Conservation (phyloP, 164 flowering plant species). For the Sextonia rubra region DNA sequence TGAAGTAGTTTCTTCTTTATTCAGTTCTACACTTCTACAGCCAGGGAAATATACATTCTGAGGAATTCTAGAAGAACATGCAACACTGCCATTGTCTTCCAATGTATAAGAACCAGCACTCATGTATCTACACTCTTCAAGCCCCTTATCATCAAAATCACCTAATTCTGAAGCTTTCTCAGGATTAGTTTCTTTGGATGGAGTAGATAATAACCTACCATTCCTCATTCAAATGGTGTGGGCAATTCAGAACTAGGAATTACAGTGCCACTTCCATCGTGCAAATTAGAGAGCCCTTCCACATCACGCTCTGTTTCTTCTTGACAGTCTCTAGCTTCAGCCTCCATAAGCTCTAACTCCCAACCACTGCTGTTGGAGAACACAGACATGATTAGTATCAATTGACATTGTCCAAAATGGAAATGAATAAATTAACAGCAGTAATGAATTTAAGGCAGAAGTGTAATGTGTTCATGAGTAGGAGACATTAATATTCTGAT, state of each 20-base stretch:
- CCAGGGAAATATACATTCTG: slow-evolving; percentile 9
- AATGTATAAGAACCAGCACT: slow-evolving; percentile 4
- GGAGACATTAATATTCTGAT: no score
- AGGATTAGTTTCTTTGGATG: slow-evolving; percentile 20
- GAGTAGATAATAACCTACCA: slow-evolving; percentile 9
- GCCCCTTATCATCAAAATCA: slow-evolving; percentile 10
- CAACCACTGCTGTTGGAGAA: slow-evolving; percentile 49
- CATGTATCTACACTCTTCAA: slow-evolving; percentile 13
- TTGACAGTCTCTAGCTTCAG: slow-evolving; percentile 90
- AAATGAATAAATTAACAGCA: not conserved
- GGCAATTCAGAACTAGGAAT: slow-evolving; percentile 14
- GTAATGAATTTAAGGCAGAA: no score
- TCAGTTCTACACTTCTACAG: slow-evolving; percentile 18
- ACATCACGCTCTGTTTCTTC: slow-evolving; percentile 49
- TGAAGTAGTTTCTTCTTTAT: slow-evolving; percentile 16
- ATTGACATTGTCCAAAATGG: not conserved
- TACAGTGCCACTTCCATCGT: slow-evolving; percentile 16
- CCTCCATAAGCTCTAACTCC: slow-evolving; percentile 81
- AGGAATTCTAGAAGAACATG: slow-evolving; percentile 3
- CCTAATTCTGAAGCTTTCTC: slow-evolving; percentile 13
- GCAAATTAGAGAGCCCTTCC: slow-evolving; percentile 27
- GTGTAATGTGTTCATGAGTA: no score
- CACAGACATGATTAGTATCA: not conserved
- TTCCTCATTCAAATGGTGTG: slow-evolving; percentile 10
- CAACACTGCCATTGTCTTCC: not conserved